Evolutionary conservation across 805 yeast species (phyloP).

Genomic region (Teunomyces panamensis): DNA sequence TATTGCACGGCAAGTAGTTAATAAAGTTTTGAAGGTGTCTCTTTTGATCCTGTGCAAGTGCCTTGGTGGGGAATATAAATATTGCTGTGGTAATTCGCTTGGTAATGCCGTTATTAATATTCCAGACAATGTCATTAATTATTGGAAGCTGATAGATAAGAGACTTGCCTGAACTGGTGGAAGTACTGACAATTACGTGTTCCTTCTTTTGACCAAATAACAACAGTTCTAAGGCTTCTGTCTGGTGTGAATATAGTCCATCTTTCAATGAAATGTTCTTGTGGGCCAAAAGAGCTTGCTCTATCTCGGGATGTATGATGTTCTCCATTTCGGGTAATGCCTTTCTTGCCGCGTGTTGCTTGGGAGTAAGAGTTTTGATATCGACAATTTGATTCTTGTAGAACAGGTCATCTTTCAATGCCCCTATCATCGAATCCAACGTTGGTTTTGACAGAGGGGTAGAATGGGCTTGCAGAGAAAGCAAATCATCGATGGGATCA

Average conservation of each 20-base stretch:
- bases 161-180: constrained; percentile 96
- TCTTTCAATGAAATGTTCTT: constrained; percentile 43
- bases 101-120: constrained; percentile 34
- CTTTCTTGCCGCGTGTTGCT: constrained; percentile 46
- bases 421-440: constrained; percentile 48
- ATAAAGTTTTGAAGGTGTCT: constrained; percentile 66
- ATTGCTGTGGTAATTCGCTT: constrained; percentile 57
- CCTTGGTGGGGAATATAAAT: constrained; percentile 94
- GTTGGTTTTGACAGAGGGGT: constrained; percentile 23
- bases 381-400: constrained; percentile 65
- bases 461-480: constrained; percentile 6
- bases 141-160: constrained; percentile 89
- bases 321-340: constrained; percentile 34
- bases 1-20: constrained; percentile 41
- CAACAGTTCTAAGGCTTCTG: constrained; percentile 61
- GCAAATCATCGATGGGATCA: constrained; percentile 55
- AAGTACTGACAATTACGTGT: constrained; percentile 85
- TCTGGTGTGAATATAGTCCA: constrained; percentile 76
- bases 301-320: constrained; percentile 47
- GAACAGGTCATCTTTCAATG: constrained; percentile 45
- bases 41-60: constrained; percentile 94
- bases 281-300: constrained; percentile 46
- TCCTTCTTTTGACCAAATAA: constrained; percentile 42
- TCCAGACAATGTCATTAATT: constrained; percentile 43
- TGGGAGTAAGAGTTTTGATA: constrained; percentile 44